Evolutionary conservation across 2,329 filamentous ascomycete genomes (phyloP), one percentile per base, ranked within the genome.

Genomic region (Aspergillus ruber): DNA sequence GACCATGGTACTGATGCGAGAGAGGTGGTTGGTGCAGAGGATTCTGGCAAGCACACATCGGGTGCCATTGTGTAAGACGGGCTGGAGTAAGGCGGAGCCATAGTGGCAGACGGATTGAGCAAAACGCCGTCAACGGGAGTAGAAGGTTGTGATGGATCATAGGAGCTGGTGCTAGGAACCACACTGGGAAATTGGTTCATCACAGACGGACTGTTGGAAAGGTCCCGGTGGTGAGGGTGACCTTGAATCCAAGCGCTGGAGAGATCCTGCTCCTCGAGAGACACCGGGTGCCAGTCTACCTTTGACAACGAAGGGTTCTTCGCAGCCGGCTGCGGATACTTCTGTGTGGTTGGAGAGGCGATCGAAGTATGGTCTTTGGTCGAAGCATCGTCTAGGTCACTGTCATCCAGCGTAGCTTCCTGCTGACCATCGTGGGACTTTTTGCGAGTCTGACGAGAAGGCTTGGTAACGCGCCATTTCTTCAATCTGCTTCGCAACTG

Each of bases 381-480:
- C 7, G 56, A 57, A 40, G 42, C 44, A 23, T 54, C 52, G 32
- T 57, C 58, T 7, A 45, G 46, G 27, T 42, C 47, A 52, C 52
- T 51, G 25, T 64, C 60, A 20, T 61, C 59, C 13, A 50, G 49
- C 15, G 47, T 49, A 18, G 27, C 17, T 12, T 59, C 44, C 32
- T 46, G 42, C 44, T 52, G 53, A 32, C 45, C 42, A 42, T 60
- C 56, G 6, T 57, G 56, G n/a, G 62, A 57, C 44, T 69, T 70
- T 59, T 70, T 71, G 44, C 68, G 64, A 44, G 62, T 67, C 49
- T 71, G 69, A 13, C 69, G 68, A 20, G 68, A 71, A n/a, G 68
- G 68, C 50, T 72, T 72, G 47, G 67, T 72, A 35, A 72, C 68
- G 17, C 69, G 60, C 69, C 69, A 72, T 60, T 71, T 72, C 65